Evolutionary conservation across 495 filamentous ascomycete genomes (phyloP).

Genomic region (Penicillium lagena): DNA sequence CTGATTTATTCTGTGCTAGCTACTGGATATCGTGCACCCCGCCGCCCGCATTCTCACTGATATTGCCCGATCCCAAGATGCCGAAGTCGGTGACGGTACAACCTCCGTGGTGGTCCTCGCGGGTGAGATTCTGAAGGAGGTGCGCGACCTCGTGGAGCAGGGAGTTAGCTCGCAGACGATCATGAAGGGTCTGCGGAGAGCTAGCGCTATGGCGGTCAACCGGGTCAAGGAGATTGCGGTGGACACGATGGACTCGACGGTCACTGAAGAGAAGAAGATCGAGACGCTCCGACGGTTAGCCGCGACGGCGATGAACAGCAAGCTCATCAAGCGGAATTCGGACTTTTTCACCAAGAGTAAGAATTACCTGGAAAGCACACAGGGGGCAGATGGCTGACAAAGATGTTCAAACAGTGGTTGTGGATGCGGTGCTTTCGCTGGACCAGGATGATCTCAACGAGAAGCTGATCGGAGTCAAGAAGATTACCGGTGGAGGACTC

Average conservation of each 20-base stretch:
- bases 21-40: slow-evolving; percentile 96
- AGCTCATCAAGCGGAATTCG: slow-evolving; percentile 95
- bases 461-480: slow-evolving; percentile 96
- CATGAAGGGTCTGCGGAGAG: slow-evolving; percentile 89
- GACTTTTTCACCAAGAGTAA: slow-evolving; percentile 96
- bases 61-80: slow-evolving; percentile 97
- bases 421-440: slow-evolving; percentile 92
- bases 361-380: slow-evolving; percentile 8
- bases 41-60: slow-evolving; percentile 97
- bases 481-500: slow-evolving; percentile 91
- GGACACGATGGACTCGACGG: slow-evolving; percentile 50
- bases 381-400: neutral
- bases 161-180: slow-evolving; percentile 96
- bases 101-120: slow-evolving; percentile 95
- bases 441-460: slow-evolving; percentile 97
- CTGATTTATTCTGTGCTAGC: slow-evolving; percentile 42
- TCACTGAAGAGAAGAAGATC: slow-evolving; percentile 71
- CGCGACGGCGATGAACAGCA: slow-evolving; percentile 98
- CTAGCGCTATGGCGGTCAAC: slow-evolving; percentile 88
- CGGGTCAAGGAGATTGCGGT: slow-evolving; percentile 98
- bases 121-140: slow-evolving; percentile 93
- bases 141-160: slow-evolving; percentile 91
- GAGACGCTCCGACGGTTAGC: slow-evolving; percentile 88
- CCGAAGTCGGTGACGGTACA: slow-evolving; percentile 96
- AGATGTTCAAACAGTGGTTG: slow-evolving; percentile 65